phyloP scores from a whole-genome alignment of 345 rosid genomes.

The Rhizophora apiculata region DNA sequence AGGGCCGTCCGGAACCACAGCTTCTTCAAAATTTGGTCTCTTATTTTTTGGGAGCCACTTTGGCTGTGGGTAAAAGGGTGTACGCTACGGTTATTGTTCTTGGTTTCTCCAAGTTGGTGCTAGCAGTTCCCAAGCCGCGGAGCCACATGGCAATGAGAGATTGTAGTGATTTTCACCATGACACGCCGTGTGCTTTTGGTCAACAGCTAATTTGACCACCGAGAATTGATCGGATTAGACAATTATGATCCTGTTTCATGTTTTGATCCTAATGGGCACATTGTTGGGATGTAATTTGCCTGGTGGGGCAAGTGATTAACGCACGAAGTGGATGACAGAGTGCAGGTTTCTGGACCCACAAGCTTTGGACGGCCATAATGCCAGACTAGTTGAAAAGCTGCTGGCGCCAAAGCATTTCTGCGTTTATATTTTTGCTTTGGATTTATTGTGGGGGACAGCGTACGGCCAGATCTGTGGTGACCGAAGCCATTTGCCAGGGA shows the following conservation, averaged over 20 bases:
- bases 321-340: constrained; percentile 31
- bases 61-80: too few relatives aligned
- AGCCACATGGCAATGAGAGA: too few relatives aligned
- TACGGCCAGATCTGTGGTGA: constrained; percentile 18
- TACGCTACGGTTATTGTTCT: too few relatives aligned
- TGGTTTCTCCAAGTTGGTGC: too few relatives aligned
- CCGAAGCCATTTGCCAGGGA: not conserved
- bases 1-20: not conserved
- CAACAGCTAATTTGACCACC: too few relatives aligned
- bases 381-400: not conserved
- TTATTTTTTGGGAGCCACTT: not conserved
- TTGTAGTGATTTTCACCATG: too few relatives aligned
- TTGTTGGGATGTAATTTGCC: not conserved
- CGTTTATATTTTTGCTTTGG: constrained; percentile 12
- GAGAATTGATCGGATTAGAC: too few relatives aligned
- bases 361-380: constrained; percentile 9
- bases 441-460: not conserved
- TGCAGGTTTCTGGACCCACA: not conserved
- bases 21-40: not conserved
- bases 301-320: constrained; percentile 5
- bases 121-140: too few relatives aligned
- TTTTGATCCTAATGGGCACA: not conserved
- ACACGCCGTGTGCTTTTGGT: too few relatives aligned
- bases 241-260: too few relatives aligned
- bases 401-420: not conserved